A percentile compares a stretch with the other conserved stretches of the same genome.
These are phyloP conservation scores for Seiridium cupressi DNA, from an alignment of 2,329 filamentous ascomycete species.

Conservation along the genomic window DNA sequence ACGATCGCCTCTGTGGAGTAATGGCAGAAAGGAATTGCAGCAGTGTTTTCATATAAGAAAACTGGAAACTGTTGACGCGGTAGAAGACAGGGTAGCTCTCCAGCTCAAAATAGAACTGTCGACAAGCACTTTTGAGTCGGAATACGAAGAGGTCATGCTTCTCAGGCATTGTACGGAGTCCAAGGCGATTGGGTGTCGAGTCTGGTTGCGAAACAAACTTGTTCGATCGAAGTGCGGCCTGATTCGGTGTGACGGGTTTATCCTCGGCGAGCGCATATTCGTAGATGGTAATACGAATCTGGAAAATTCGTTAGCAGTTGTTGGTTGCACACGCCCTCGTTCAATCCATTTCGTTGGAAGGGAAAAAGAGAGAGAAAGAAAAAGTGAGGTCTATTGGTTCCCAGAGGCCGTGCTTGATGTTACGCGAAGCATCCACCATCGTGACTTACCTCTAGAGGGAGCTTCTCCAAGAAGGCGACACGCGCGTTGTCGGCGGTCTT, in stretches of 20 bases:
- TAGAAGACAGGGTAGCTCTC: slow-evolving; percentile 8
- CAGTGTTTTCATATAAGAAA: not conserved
- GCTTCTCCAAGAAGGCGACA: not conserved
- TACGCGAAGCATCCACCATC: not conserved
- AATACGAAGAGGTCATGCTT: not conserved
- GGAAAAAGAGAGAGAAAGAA: not conserved
- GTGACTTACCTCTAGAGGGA: not conserved
- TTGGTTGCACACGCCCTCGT: too few species aligned
- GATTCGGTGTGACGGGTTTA: not conserved
- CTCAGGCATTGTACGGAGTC: not conserved
- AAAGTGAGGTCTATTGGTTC: not conserved
- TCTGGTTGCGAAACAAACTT: not conserved
- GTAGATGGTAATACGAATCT: slow-evolving; percentile 9
- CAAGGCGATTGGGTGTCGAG: not conserved
- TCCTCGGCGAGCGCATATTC: not conserved
- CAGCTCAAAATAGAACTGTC: slow-evolving; percentile 8
- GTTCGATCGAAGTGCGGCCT: slow-evolving; percentile 2
- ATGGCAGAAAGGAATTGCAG: not conserved
- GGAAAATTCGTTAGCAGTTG: not conserved
- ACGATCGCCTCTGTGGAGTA: not conserved
- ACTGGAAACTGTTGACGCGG: slow-evolving; percentile 9
- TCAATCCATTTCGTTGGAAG: not conserved
- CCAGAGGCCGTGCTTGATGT: not conserved
- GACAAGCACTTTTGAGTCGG: not conserved
- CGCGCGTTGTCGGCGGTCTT: not conserved